Conservation (phyloP, 2,329 filamentous ascomycete genomes). For the Stagonosporopsis tanaceti region DNA sequence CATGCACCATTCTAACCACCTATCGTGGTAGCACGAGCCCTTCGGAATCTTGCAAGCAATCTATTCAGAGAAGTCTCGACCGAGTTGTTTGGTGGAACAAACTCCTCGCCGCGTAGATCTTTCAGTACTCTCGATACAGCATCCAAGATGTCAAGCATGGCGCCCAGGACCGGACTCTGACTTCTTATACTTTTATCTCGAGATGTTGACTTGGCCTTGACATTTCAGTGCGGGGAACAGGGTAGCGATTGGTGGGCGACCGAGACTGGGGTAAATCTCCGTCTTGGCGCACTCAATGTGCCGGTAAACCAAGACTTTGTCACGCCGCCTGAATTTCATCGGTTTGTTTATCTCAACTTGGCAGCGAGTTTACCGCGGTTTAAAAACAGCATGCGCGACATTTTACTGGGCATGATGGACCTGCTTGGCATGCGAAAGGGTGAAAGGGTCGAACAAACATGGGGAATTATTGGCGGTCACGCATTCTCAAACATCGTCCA, state of each 20-base stretch:
- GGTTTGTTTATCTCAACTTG: not conserved
- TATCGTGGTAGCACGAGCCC: too few species aligned
- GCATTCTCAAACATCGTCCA: not conserved
- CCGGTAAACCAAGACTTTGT: not conserved
- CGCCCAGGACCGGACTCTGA: not conserved
- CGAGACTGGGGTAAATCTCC: constrained; percentile 6
- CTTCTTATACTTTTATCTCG: not conserved
- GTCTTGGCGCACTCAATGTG: constrained; percentile 16
- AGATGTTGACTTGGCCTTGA: not conserved
- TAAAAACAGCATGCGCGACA: not conserved
- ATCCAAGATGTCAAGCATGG: not conserved
- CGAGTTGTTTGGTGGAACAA: constrained; percentile 13
- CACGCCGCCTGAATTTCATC: not conserved
- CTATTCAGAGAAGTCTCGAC: not conserved
- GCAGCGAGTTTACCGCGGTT: not conserved
- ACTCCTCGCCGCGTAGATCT: not conserved
- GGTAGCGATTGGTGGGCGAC: constrained; percentile 7
- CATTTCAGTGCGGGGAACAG: not conserved
- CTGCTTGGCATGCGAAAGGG: not conserved
- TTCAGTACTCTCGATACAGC: not conserved
- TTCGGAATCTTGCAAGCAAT: not conserved
- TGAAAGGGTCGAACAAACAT: not conserved
- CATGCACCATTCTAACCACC: too few species aligned
- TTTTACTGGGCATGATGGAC: not conserved
- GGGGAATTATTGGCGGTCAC: not conserved